Evolutionary conservation across 192 early-diverging fungal genomes (phyloP).

Genomic region (Podila epicladia): DNA sequence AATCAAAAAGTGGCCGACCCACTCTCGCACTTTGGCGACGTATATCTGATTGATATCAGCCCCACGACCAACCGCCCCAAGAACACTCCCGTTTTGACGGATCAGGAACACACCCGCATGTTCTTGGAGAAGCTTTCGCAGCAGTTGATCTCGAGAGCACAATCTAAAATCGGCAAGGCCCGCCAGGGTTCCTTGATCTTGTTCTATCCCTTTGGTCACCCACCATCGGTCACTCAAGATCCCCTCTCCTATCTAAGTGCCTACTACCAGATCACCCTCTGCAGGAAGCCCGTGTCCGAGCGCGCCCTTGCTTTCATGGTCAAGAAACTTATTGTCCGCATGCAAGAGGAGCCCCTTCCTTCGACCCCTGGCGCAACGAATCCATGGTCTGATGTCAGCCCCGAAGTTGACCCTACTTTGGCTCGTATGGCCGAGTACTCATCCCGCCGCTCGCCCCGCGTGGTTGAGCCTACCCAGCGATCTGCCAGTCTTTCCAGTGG

Average conservation of each 20-base stretch:
- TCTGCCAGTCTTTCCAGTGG: too few relatives aligned
- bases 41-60: slow-evolving; percentile 45
- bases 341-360: slow-evolving; percentile 20
- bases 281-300: slow-evolving; percentile 42
- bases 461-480: too few relatives aligned
- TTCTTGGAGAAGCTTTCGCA: slow-evolving; percentile 31
- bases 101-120: slow-evolving; percentile 35
- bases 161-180: slow-evolving; percentile 20
- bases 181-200: slow-evolving; percentile 41
- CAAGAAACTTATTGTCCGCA: slow-evolving; percentile 10
- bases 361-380: background rate
- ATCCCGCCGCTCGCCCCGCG: too few relatives aligned
- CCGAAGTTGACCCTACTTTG: too few relatives aligned
- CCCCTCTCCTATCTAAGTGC: slow-evolving; percentile 22
- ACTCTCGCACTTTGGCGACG: slow-evolving; percentile 33
- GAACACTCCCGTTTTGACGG: slow-evolving; percentile 11
- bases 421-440: too few relatives aligned
- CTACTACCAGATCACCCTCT: slow-evolving; percentile 45
- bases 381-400: background rate
- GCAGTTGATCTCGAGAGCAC: slow-evolving; percentile 21
- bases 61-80: slow-evolving; percentile 31
- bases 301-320: slow-evolving; percentile 40
- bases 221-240: slow-evolving; percentile 40
- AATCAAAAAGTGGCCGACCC: slow-evolving; percentile 11
- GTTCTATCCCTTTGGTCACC: slow-evolving; percentile 49